Evolutionary conservation across 148 eudicot genomes (phyloP), one percentile per base, ranked within the genome.

Genomic region (Vaccinium corymbosum): DNA sequence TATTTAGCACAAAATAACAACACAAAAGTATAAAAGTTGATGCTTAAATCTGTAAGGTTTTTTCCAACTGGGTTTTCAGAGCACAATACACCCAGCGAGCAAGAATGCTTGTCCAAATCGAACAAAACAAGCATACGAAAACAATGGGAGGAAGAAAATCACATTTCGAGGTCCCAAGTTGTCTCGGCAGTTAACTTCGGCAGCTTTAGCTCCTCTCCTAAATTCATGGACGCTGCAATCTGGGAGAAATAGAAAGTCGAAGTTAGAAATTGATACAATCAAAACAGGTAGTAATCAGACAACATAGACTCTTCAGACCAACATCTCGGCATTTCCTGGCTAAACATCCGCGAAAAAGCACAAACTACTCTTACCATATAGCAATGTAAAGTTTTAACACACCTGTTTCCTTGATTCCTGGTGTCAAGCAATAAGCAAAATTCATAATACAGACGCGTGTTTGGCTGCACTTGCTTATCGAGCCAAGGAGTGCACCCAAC

Each of bases 91-190:
- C 57, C 73, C 83, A 25, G 56, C 72, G 6, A 80, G 22, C 5
- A 25, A 22, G 52, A 57, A 14, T 22, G 35, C 19, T 50, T 51
- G 3, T 52, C 68, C 29, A 56, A 79, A 56, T 79, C 61, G 81
- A 35, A 35, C 55, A 82, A 12, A 9, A 52, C 50, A 68, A 25
- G 76, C 50, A 70, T 70, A 68, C 51, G 77, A 51, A 81, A 25
- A 9, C 50, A 14, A 13, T 1, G 17, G 25, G 42, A 56, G 46
- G 46, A 57, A 80, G 59, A 61, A 73, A 83, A 87, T 94, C 90
- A 94, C 88, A 93, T 81, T 78, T 94, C 95, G 55, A 93, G 80
- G 52, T 94, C 92, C 95, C 92, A 94, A n/a, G 93, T 88, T 22
- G 89, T 91, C 90, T 94, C 95, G n/a, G 94, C 98, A 81, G 86